phyloP scores from a whole-genome alignment of 2,329 filamentous ascomycete species.

The Aspergillus uvarum region DNA sequence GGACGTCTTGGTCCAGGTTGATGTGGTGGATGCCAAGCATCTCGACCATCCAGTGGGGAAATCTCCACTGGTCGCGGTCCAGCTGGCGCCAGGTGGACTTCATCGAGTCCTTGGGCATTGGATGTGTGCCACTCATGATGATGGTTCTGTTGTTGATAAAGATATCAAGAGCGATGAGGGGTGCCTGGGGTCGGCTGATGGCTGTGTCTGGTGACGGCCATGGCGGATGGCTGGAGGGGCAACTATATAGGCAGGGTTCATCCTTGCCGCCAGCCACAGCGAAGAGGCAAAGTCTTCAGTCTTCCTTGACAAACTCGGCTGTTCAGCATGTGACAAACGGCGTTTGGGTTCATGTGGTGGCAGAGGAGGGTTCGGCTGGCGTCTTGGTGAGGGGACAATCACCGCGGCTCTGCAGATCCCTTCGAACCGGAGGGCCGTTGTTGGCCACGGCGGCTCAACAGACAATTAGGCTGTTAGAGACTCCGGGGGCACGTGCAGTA shows the following conservation, averaged over 20 bases:
- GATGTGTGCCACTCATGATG: constrained; percentile 15
- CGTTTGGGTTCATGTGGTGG: constrained; percentile 1
- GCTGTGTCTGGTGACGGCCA: neutral
- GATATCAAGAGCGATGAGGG: no score
- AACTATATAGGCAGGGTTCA: constrained; percentile 2
- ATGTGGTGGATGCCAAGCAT: constrained; percentile 29
- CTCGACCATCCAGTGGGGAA: constrained; percentile 36
- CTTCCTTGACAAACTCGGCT: neutral
- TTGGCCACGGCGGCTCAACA: neutral
- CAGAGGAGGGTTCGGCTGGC: neutral
- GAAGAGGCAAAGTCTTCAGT: neutral
- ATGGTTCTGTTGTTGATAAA: neutral
- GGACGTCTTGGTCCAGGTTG: constrained; percentile 33
- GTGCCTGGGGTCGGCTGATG: neutral
- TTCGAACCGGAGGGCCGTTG: constrained; percentile 4
- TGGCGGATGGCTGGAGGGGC: neutral
- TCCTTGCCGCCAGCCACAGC: neutral
- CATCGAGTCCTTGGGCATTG: constrained; percentile 39
- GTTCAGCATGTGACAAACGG: constrained; percentile 1
- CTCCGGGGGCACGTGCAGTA: neutral
- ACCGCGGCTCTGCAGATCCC: constrained; percentile 17
- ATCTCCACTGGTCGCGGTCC: constrained; percentile 32
- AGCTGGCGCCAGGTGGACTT: constrained; percentile 42
- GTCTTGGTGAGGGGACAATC: constrained; percentile 1
- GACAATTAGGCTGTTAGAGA: neutral